Percentiles rank a stretch among this genome's conserved stretches.
Conservation (phyloP, 2,329 filamentous ascomycete genomes). For the Colletotrichum tofieldiae region DNA sequence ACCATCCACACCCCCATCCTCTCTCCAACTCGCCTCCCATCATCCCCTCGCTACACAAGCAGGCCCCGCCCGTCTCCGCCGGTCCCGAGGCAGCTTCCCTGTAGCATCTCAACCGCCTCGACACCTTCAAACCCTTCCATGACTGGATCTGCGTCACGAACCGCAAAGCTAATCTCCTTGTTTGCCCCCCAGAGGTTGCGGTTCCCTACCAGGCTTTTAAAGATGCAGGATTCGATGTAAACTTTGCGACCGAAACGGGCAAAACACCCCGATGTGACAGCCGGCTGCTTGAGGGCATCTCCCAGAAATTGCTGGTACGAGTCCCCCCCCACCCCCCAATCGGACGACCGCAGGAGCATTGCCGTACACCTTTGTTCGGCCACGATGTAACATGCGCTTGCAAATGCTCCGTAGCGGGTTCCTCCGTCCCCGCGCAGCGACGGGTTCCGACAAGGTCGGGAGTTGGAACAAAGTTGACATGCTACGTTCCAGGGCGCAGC, state of each 20-base stretch:
- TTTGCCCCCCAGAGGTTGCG: constrained; percentile 60
- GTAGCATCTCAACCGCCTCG: constrained; percentile 1
- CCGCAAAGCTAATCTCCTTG: constrained; percentile 30
- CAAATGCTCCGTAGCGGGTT: constrained; percentile 1
- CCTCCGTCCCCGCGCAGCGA: background rate
- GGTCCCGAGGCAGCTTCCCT: constrained; percentile 15
- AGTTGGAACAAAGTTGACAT: constrained; percentile 15
- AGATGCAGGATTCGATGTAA: constrained; percentile 62
- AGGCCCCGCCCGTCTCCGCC: background rate
- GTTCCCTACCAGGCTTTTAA: constrained; percentile 65
- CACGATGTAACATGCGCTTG: background rate
- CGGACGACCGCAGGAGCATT: constrained; percentile 5
- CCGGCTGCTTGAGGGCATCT: constrained; percentile 64
- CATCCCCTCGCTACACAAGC: background rate
- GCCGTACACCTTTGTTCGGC: background rate
- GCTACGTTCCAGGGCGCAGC: constrained; percentile 58
- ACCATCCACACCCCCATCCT: constrained; percentile 2
- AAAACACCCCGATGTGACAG: constrained; percentile 63
- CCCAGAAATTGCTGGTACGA: constrained; percentile 64
- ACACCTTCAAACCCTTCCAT: constrained; percentile 4
- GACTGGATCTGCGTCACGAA: constrained; percentile 23
- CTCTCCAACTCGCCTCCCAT: background rate
- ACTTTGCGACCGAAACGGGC: constrained; percentile 67
- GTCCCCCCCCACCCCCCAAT: background rate
- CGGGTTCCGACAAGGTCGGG: background rate